phyloP scores from a whole-genome alignment of 1,284 basidiomycete genomes.

The Hymenochaete sp. region DNA sequence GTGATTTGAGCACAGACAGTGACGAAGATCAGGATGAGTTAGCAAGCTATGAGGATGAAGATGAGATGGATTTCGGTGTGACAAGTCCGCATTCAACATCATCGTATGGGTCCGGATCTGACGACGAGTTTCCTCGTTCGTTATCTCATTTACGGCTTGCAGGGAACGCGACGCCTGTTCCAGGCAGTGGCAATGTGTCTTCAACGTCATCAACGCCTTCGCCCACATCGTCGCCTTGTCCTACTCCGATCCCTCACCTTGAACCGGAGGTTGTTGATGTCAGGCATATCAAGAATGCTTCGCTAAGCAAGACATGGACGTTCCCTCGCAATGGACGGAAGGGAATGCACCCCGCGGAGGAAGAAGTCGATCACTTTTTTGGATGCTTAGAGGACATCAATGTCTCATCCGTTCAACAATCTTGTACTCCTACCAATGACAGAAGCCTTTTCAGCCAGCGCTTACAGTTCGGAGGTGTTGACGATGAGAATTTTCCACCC shows the following conservation, averaged over 20 bases:
- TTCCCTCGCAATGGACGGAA: constrained; percentile 42
- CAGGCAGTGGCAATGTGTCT: constrained; percentile 17
- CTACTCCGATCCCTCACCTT: constrained; percentile 23
- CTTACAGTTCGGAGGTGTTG: constrained; percentile 9
- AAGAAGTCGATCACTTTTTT: constrained; percentile 62
- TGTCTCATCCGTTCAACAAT: constrained; percentile 28
- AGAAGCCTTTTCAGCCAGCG: constrained; percentile 15
- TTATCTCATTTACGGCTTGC: constrained; percentile 26
- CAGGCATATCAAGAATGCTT: constrained; percentile 31
- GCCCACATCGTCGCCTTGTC: constrained; percentile 25
- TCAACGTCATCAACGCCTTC: constrained; percentile 25
- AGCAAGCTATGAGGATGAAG: constrained; percentile 61
- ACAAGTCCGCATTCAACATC: constrained; percentile 48
- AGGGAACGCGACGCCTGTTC: constrained; percentile 10
- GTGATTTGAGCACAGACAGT: constrained; percentile 30
- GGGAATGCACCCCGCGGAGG: constrained; percentile 24
- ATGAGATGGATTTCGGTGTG: constrained; percentile 47
- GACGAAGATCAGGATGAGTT: constrained; percentile 48
- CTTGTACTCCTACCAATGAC: constrained; percentile 2
- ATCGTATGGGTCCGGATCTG: constrained; percentile 33
- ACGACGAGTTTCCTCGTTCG: constrained; percentile 36
- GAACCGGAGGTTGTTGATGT: constrained; percentile 18
- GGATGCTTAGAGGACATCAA: constrained; percentile 57
- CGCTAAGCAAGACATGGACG: constrained; percentile 61
- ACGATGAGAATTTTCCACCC: constrained; percentile 22